Evolutionary conservation across 257 asterid genomes (phyloP).

Genomic region (Solanum peruvianum): DNA sequence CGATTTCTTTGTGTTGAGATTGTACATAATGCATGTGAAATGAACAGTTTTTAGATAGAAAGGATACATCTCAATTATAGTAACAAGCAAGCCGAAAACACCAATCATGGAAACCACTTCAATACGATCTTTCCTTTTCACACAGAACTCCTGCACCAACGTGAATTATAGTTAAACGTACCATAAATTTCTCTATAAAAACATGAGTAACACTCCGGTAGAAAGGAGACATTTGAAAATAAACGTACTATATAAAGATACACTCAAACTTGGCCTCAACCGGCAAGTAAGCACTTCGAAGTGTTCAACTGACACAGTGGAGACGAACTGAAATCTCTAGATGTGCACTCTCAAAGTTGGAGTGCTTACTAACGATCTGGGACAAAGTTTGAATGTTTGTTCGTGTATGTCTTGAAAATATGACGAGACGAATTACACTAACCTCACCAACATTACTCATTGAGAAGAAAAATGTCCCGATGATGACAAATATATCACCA

Average conservation of each 20-base stretch:
- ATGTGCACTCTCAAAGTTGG: background rate
- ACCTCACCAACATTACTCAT: conserved; percentile 80
- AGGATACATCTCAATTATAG: conserved; percentile 67
- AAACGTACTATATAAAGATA: background rate
- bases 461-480: conserved; percentile 39
- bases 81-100: conserved; percentile 54
- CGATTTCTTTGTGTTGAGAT: background rate
- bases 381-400: background rate
- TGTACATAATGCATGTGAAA: background rate
- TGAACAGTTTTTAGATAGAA: background rate
- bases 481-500: conserved; percentile 61
- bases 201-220: background rate
- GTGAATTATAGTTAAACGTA: background rate
- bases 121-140: conserved; percentile 46
- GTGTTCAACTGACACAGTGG: background rate
- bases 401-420: background rate
- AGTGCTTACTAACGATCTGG: background rate
- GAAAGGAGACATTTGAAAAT: background rate
- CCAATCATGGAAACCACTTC: conserved; percentile 77
- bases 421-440: background rate
- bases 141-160: conserved; percentile 56
- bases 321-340: background rate
- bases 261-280: background rate
- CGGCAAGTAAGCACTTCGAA: background rate
- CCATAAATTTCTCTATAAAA: background rate